Conservation (phyloP, 257 asterid species). For the Rauvolfia tetraphylla region DNA sequence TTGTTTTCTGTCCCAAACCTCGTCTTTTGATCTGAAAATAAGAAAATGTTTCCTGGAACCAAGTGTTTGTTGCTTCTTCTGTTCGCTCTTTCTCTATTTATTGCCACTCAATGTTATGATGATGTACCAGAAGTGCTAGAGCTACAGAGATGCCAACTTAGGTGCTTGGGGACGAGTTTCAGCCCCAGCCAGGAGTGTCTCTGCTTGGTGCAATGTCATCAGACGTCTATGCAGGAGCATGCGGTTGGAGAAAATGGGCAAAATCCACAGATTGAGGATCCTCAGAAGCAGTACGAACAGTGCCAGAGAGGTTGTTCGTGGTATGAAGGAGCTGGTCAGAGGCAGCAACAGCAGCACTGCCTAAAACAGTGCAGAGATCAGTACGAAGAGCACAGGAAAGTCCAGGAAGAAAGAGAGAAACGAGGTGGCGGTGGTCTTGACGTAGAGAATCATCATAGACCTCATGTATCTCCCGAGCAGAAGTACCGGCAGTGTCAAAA, state of each 20-base stretch:
- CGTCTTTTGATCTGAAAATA: too few relatives aligned
- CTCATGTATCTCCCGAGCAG: slow-evolving; percentile 10
- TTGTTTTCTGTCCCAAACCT: neutral
- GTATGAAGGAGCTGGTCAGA: slow-evolving; percentile 5
- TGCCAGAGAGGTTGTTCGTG: slow-evolving; percentile 13
- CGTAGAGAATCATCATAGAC: slow-evolving; percentile 12
- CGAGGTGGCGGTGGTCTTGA: slow-evolving; percentile 2
- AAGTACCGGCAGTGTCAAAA: slow-evolving; percentile 23
- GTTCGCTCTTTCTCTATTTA: slow-evolving; percentile 18
- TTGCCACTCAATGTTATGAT: slow-evolving; percentile 20
- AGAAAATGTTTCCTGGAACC: neutral
- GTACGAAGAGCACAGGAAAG: slow-evolving; percentile 3
- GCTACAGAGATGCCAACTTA: slow-evolving; percentile 16
- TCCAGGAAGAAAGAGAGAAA: slow-evolving; percentile 6
- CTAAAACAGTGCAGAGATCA: neutral
- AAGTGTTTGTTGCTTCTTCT: slow-evolving; percentile 16
- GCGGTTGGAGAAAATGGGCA: neutral
- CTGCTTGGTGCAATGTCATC: slow-evolving; percentile 15
- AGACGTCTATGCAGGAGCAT: slow-evolving; percentile 3
- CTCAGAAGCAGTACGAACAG: slow-evolving; percentile 17
- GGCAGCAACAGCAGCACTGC: neutral
- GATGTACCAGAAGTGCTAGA: slow-evolving; percentile 17
- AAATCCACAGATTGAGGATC: slow-evolving; percentile 17
- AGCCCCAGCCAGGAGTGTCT: slow-evolving; percentile 3
- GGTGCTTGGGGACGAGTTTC: neutral